These are phyloP conservation scores for Geosmithia morbida DNA, from an alignment of 2,329 filamentous ascomycete species.

Conservation along the genomic window DNA sequence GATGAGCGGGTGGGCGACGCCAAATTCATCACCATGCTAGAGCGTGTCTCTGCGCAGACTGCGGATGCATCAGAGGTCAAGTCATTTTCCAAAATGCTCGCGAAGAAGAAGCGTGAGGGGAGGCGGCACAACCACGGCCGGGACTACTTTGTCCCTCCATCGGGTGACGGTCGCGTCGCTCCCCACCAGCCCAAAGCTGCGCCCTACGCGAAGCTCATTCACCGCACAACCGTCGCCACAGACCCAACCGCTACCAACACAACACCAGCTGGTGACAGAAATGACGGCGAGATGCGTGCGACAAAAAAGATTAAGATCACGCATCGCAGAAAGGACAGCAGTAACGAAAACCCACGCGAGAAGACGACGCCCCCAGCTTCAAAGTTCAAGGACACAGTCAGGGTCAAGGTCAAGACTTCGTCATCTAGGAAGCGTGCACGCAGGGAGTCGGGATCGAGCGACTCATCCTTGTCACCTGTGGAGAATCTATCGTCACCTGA, in stretches of 20 bases:
- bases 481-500: conserved; percentile 24
- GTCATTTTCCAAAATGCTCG: conserved; percentile 35
- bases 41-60: conserved; percentile 41
- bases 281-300: conserved; percentile 13
- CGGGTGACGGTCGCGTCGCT: conserved; percentile 22
- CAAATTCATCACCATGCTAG: conserved; percentile 39
- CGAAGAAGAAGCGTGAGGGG: conserved; percentile 41
- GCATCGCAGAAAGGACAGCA: conserved; percentile 2
- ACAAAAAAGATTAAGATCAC: conserved; percentile 21
- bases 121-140: conserved; percentile 34
- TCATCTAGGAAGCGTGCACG: conserved; percentile 16
- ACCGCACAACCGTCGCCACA: conserved; percentile 21
- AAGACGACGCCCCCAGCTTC: conserved; percentile 1
- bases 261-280: conserved; percentile 3
- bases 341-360: neutral
- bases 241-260: too few relatives aligned
- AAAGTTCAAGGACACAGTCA: conserved; percentile 1
- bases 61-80: conserved; percentile 35
- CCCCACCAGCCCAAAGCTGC: conserved; percentile 31
- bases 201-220: conserved; percentile 30
- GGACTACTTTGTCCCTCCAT: conserved; percentile 37
- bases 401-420: conserved; percentile 17
- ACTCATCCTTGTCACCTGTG: conserved; percentile 25
- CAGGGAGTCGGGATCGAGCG: conserved; percentile 23
- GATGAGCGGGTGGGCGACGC: conserved; percentile 38